phyloP scores from a whole-genome alignment of 2,329 filamentous ascomycete genomes.

The Teratosphaeria gauchensis region DNA sequence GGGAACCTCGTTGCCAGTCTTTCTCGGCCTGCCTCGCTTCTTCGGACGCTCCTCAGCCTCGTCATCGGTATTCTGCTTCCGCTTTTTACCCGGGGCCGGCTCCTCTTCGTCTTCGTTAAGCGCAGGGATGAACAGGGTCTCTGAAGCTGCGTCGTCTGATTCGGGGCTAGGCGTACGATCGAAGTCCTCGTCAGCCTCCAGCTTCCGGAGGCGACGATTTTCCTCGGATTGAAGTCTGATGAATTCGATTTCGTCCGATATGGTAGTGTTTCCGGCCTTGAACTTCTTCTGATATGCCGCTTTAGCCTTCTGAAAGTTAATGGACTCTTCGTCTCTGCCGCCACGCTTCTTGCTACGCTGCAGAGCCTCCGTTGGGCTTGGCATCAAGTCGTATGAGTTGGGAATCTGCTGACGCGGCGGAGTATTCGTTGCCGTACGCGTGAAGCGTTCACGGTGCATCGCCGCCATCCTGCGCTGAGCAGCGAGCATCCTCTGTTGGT shows the following conservation, averaged over 20 bases:
- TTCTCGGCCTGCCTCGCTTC: slow-evolving; percentile 1
- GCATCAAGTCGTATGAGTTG: background rate
- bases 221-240: slow-evolving; percentile 12
- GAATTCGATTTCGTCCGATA: slow-evolving; percentile 16
- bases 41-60: background rate
- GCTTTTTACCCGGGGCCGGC: background rate
- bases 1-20: background rate
- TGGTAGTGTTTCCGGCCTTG: slow-evolving; percentile 3
- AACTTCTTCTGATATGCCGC: slow-evolving; percentile 6
- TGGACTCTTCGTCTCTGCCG: background rate
- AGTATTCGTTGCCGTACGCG: background rate
- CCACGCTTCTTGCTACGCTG: background rate
- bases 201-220: slow-evolving; percentile 8
- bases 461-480: background rate
- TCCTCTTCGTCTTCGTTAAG: slow-evolving; percentile 2
- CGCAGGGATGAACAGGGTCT: slow-evolving; percentile 5
- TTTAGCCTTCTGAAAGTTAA: slow-evolving; percentile 4
- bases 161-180: slow-evolving; percentile 3
- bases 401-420: background rate
- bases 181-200: slow-evolving; percentile 9
- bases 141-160: slow-evolving; percentile 4
- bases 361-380: background rate
- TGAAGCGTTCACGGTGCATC: background rate
- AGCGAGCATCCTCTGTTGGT: background rate
- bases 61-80: slow-evolving; percentile 1